Conservation (phyloP, 139 green algal species). For the Closterium sp. region DNA sequence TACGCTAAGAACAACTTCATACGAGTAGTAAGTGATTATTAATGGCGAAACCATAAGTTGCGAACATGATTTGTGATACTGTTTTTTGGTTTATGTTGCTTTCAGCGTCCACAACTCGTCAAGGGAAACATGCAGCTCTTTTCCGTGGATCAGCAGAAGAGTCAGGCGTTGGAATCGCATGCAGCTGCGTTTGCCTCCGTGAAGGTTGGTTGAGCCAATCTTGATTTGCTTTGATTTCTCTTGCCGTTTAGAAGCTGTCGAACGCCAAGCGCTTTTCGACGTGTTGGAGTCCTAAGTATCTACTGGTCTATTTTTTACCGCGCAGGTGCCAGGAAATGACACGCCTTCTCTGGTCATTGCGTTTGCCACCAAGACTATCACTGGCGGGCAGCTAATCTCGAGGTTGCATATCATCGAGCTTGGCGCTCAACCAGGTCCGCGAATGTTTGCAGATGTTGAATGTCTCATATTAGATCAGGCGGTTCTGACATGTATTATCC, state of each 20-base stretch:
- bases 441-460: conserved; percentile 7
- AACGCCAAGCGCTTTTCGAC: neutral
- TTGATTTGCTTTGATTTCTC: neutral
- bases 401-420: conserved; percentile 99
- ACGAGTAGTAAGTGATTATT: too few relatives aligned
- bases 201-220: conserved; percentile 59
- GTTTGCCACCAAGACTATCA: conserved; percentile 95
- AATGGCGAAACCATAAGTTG: neutral
- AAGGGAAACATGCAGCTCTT: conserved; percentile 99
- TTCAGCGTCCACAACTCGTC: conserved; percentile 82
- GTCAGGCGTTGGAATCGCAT: conserved; percentile 95
- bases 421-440: conserved; percentile 68
- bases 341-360: conserved; percentile 78
- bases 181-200: conserved; percentile 87
- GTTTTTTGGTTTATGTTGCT: neutral
- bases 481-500: neutral
- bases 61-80: conserved; percentile 17
- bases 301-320: neutral
- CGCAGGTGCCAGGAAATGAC: conserved; percentile 53
- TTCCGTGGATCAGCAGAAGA: conserved; percentile 91
- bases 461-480: conserved; percentile 22
- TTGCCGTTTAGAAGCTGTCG: neutral
- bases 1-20: conserved; percentile 13
- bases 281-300: neutral
- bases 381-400: conserved; percentile 76